Evolutionary conservation across 352 stramenopile genomes (phyloP).

Genomic region (Pythium guiyangense): DNA sequence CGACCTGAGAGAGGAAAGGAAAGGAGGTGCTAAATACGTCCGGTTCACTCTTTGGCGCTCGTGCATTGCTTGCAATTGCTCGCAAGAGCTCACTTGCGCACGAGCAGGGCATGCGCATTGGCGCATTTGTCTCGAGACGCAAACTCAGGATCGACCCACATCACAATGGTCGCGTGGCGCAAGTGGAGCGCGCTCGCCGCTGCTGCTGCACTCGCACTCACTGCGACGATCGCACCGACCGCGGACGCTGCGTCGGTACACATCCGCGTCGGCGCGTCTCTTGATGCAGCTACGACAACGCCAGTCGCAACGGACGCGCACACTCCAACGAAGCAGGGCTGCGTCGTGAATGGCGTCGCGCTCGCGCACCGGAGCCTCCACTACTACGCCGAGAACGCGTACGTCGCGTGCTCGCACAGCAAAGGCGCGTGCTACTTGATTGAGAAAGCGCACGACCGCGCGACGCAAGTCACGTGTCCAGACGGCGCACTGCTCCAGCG

Average conservation of each 20-base stretch:
- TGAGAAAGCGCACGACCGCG: conserved; percentile 51
- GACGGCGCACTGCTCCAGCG: conserved; percentile 28
- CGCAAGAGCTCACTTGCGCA: too few species aligned
- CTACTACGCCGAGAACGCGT: conserved; percentile 69
- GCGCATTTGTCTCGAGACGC: neutral
- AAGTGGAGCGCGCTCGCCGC: conserved; percentile 12
- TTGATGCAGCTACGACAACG: neutral
- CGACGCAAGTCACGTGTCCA: conserved; percentile 58
- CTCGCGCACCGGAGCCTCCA: conserved; percentile 60
- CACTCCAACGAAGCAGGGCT: conserved; percentile 24
- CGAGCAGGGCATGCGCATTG: neutral
- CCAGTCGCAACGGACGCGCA: neutral
- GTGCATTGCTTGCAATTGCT: too few species aligned
- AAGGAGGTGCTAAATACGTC: neutral
- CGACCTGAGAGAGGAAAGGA: neutral
- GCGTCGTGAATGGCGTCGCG: conserved; percentile 47
- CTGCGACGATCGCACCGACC: neutral
- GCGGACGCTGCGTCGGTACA: conserved; percentile 16
- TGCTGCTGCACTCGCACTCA: conserved; percentile 6
- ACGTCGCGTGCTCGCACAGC: conserved; percentile 65
- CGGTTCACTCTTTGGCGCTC: neutral
- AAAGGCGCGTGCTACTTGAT: conserved; percentile 60
- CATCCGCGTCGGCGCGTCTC: conserved; percentile 19
- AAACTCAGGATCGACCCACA: neutral
- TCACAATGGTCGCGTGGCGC: conserved; percentile 14